phyloP scores from a whole-genome alignment of 768 basidiomycete genomes.

The Boletus speciosus region DNA sequence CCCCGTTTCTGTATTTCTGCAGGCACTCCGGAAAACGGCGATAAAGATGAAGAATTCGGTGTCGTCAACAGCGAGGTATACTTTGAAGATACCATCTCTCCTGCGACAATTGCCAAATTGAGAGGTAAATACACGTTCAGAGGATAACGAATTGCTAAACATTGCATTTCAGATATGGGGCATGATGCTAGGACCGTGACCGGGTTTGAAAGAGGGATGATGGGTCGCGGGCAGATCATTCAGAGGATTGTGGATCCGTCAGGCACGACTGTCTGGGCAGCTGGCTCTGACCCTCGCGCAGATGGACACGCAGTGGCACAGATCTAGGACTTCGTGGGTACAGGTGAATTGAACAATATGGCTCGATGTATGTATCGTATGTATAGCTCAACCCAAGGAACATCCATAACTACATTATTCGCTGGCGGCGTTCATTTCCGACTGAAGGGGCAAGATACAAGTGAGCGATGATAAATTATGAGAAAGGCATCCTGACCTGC shows the following conservation, averaged over 20 bases:
- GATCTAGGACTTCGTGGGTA: constrained; percentile 44
- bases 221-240: constrained; percentile 89
- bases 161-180: constrained; percentile 65
- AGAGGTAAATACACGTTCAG: constrained; percentile 44
- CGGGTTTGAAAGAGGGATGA: constrained; percentile 59
- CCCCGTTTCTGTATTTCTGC: constrained; percentile 96
- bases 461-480: constrained; percentile 1
- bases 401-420: constrained; percentile 50
- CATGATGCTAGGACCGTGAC: constrained; percentile 68
- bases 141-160: not conserved
- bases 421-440: constrained; percentile 57
- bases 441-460: constrained; percentile 34
- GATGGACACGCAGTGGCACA: constrained; percentile 89
- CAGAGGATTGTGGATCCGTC: constrained; percentile 67
- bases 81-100: constrained; percentile 79
- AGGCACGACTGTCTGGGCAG: constrained; percentile 86
- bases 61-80: constrained; percentile 78
- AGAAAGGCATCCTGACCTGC: constrained; percentile 41
- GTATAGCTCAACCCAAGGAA: not conserved
- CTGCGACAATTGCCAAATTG: constrained; percentile 61
- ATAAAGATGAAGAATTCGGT: constrained; percentile 48
- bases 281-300: constrained; percentile 84
- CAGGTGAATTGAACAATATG: not conserved
- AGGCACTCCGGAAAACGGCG: constrained; percentile 61
- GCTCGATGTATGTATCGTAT: constrained; percentile 1